These are phyloP conservation scores for Corylus americana DNA, from an alignment of 306 rosid species.

Conservation along the genomic window DNA sequence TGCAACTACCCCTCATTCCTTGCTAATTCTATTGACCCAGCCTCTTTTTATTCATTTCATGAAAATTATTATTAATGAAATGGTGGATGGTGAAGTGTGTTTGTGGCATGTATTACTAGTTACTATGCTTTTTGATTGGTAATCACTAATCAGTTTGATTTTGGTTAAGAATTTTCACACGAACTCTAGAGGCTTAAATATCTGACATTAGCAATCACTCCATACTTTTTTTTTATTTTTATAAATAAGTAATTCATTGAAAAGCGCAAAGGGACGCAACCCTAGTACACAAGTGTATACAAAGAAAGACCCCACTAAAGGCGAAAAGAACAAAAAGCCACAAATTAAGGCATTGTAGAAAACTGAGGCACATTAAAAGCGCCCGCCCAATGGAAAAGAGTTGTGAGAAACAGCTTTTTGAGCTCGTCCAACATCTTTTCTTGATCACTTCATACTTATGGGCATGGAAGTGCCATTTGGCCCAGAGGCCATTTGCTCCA, in stretches of 20 bases:
- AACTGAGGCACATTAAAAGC: too few relatives aligned
- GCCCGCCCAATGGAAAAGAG: too few relatives aligned
- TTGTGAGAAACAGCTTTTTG: too few relatives aligned
- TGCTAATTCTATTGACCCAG: too few relatives aligned
- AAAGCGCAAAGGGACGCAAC: too few relatives aligned
- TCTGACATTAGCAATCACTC: neutral
- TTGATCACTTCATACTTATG: neutral
- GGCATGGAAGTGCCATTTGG: neutral
- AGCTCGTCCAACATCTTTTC: too few relatives aligned
- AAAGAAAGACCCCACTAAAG: too few relatives aligned
- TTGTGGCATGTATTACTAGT: neutral
- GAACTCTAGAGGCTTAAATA: neutral
- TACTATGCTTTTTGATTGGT: neutral
- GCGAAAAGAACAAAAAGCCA: too few relatives aligned
- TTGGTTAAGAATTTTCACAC: neutral
- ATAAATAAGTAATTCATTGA: too few relatives aligned
- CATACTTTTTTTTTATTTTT: too few relatives aligned
- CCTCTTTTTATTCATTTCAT: neutral
- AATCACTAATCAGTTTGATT: neutral
- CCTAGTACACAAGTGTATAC: too few relatives aligned
- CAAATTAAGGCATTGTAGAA: too few relatives aligned
- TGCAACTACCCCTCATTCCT: neutral
- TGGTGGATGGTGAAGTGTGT: neutral
- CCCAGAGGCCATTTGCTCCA: constrained; percentile 1
- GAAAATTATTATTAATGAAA: neutral